These are phyloP conservation scores for Jasminum sambac DNA, from an alignment of 257 asterid species.

Conservation along the genomic window DNA sequence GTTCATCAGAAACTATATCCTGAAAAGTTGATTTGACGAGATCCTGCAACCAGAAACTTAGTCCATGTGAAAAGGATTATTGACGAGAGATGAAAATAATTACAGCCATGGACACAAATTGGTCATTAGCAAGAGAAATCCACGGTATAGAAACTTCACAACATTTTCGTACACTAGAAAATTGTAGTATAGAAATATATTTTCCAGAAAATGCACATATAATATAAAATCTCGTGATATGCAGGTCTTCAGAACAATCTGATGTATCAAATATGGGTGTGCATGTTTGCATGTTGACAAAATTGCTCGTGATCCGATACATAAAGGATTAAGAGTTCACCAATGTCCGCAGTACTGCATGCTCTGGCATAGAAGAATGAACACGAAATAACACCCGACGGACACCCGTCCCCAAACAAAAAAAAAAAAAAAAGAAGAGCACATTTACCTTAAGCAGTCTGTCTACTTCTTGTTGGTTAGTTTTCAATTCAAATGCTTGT, in stretches of 20 bases:
- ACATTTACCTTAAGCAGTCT: background rate
- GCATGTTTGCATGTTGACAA: no score
- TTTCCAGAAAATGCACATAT: background rate
- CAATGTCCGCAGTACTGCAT: background rate
- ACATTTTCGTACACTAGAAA: background rate
- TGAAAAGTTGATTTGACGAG: conserved; percentile 56
- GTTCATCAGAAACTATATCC: conserved; percentile 76
- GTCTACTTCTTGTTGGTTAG: background rate
- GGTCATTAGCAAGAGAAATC: conserved; percentile 2
- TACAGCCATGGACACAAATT: background rate
- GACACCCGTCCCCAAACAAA: background rate
- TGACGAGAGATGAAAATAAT: conserved; percentile 14
- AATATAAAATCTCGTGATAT: background rate
- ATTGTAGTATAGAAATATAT: background rate
- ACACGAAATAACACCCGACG: background rate
- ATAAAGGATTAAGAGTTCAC: background rate
- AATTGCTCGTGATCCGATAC: background rate
- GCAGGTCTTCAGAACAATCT: no score
- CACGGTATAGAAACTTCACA: conserved; percentile 9
- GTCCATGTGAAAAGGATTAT: conserved; percentile 12
- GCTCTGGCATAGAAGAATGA: background rate
- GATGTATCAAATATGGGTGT: no score
- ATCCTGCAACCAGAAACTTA: conserved; percentile 48
- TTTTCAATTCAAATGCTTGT: no score
- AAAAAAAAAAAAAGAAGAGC: background rate